These are phyloP conservation scores for Oryza coarctata DNA, from an alignment of 176 grass and related monocot species.

Conservation along the genomic window DNA sequence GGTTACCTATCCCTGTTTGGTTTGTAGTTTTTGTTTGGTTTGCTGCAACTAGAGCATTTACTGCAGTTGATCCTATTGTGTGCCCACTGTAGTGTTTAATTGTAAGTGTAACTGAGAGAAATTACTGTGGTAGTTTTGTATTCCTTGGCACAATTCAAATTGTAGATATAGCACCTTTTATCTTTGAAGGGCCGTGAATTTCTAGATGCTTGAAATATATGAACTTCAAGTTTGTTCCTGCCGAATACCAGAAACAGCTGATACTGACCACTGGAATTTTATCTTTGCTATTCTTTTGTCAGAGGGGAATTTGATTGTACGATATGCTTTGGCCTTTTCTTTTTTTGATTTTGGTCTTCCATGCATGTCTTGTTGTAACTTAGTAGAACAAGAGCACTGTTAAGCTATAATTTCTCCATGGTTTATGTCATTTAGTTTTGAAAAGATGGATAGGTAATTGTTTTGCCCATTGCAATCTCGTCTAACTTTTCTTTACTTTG, in stretches of 20 bases:
- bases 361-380: slow-evolving; percentile 1
- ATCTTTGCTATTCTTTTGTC: background rate
- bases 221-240: background rate
- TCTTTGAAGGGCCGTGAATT: background rate
- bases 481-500: slow-evolving; percentile 43
- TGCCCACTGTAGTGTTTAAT: slow-evolving; percentile 7
- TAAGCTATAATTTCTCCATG: background rate
- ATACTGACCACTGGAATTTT: background rate
- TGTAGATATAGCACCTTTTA: slow-evolving; percentile 16
- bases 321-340: background rate
- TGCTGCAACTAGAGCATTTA: background rate
- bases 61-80: background rate
- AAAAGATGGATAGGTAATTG: background rate
- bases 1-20: background rate
- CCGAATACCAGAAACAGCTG: background rate
- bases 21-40: slow-evolving; percentile 8
- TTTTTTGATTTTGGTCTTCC: background rate
- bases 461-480: slow-evolving; percentile 2
- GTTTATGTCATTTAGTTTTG: background rate
- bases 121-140: slow-evolving; percentile 3
- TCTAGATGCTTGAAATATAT: background rate
- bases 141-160: background rate
- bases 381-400: background rate
- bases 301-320: slow-evolving; percentile 6
- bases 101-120: slow-evolving; percentile 24